Conservation (phyloP, 306 rosid species). For the Prunus davidiana region DNA sequence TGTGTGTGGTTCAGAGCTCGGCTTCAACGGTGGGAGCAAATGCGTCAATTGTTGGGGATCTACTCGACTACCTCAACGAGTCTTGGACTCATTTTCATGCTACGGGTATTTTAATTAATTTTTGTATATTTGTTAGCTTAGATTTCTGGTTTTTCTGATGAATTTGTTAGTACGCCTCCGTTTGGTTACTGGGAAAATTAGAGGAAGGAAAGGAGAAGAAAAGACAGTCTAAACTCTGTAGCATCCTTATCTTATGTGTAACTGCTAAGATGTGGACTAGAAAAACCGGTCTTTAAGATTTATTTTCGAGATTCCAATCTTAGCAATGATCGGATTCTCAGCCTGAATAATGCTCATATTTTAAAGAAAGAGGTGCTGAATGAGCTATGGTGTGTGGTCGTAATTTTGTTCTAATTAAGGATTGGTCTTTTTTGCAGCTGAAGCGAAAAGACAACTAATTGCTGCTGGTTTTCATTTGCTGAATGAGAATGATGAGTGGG, state of each 20-base stretch:
- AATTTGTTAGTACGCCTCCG: background rate
- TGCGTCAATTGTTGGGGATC: constrained; percentile 63
- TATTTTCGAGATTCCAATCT: background rate
- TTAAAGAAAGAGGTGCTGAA: background rate
- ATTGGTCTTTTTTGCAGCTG: constrained; percentile 46
- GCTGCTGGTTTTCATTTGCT: constrained; percentile 80
- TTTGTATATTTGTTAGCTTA: background rate
- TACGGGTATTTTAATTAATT: constrained; percentile 46
- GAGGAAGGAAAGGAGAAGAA: background rate
- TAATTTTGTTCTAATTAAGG: background rate
- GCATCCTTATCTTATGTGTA: background rate
- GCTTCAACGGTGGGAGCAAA: constrained; percentile 30
- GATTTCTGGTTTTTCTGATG: background rate
- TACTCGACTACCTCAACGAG: constrained; percentile 81
- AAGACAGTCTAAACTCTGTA: background rate
- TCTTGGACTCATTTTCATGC: constrained; percentile 99
- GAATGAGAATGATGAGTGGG: constrained; percentile 80
- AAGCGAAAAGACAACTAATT: constrained; percentile 72
- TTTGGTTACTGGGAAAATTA: constrained; percentile 1
- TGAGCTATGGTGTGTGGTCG: background rate
- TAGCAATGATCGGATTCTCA: background rate
- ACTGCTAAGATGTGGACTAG: background rate
- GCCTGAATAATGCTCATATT: background rate
- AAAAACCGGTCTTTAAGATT: background rate
- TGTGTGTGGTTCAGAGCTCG: constrained; percentile 35